Percentiles rank a stretch among this genome's conserved stretches.
Evolutionary conservation across 495 filamentous ascomycete species (phyloP).

Genomic region (Talaromyces wortmannii): DNA sequence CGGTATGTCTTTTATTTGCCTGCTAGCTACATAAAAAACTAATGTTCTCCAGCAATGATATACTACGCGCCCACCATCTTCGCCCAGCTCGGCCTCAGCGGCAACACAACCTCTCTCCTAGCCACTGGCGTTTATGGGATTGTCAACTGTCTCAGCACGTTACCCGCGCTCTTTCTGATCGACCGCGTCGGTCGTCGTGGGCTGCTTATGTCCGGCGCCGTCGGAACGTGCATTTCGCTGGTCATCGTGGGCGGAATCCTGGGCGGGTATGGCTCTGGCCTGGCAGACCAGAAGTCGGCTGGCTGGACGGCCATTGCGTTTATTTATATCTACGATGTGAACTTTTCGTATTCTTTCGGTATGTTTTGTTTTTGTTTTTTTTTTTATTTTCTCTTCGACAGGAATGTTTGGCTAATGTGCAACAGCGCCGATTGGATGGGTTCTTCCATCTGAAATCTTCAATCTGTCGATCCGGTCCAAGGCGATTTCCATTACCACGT

Average conservation of each 20-base stretch:
- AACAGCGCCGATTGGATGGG: constrained; percentile 34
- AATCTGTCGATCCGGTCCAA: constrained; percentile 31
- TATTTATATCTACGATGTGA: constrained; percentile 77
- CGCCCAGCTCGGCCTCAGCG: constrained; percentile 54
- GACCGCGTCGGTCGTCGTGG: constrained; percentile 68
- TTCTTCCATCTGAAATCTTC: constrained; percentile 34
- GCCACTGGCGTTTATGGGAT: constrained; percentile 78
- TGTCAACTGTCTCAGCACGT: constrained; percentile 68
- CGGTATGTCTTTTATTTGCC: constrained; percentile 10
- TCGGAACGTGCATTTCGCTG: constrained; percentile 54
- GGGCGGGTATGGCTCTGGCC: constrained; percentile 53
- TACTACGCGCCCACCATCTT: constrained; percentile 76
- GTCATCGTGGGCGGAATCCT: constrained; percentile 72
- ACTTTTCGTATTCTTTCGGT: constrained; percentile 59
- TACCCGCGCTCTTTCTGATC: constrained; percentile 67
- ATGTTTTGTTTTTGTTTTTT: too few species aligned
- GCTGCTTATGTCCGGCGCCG: constrained; percentile 37
- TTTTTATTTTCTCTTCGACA: too few species aligned
- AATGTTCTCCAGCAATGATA: constrained; percentile 53
- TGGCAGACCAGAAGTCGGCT: constrained; percentile 51
- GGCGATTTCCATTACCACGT: constrained; percentile 30
- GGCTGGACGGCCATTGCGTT: constrained; percentile 76
- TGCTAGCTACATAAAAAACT: neutral
- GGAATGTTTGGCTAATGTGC: too few species aligned
- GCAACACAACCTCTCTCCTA: constrained; percentile 59